A percentile compares a stretch with the other conserved stretches of the same genome.
phyloP scores from a whole-genome alignment of 768 basidiomycete genomes.

The Pseudohyphozyma bogoriensis region DNA sequence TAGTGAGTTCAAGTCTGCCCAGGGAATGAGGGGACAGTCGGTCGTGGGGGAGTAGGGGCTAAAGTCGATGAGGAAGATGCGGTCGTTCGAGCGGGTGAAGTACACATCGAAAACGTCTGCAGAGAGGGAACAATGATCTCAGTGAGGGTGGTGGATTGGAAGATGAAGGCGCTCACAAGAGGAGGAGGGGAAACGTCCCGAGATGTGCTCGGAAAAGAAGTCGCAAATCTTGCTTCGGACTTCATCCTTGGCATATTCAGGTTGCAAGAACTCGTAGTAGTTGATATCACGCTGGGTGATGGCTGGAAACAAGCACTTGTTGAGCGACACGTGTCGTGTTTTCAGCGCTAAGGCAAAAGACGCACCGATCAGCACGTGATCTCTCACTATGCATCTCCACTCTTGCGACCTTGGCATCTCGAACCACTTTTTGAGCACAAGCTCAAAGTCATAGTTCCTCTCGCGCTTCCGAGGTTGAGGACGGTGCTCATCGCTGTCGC shows the following conservation, averaged over 20 bases:
- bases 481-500: no score
- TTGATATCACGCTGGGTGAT: constrained; percentile 81
- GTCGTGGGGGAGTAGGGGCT: constrained; percentile 78
- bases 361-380: constrained; percentile 60
- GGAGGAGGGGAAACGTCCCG: constrained; percentile 48
- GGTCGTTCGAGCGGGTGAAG: constrained; percentile 65
- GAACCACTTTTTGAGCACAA: constrained; percentile 85
- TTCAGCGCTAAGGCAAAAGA: no score
- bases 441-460: constrained; percentile 48
- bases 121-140: not conserved
- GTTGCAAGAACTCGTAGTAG: constrained; percentile 75
- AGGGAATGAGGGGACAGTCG: constrained; percentile 78
- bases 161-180: constrained; percentile 53
- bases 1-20: constrained; percentile 57
- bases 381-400: constrained; percentile 78
- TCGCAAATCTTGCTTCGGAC: constrained; percentile 48
- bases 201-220: constrained; percentile 64
- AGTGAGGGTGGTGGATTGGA: not conserved
- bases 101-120: constrained; percentile 78
- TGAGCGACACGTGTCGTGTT: no score
- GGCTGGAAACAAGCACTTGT: constrained; percentile 50
- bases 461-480: not conserved
- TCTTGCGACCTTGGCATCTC: constrained; percentile 73
- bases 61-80: constrained; percentile 79
- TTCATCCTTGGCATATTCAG: constrained; percentile 46